phyloP scores from a whole-genome alignment of 164 flowering plant genomes.

The Tetrastigma voinierianum region DNA sequence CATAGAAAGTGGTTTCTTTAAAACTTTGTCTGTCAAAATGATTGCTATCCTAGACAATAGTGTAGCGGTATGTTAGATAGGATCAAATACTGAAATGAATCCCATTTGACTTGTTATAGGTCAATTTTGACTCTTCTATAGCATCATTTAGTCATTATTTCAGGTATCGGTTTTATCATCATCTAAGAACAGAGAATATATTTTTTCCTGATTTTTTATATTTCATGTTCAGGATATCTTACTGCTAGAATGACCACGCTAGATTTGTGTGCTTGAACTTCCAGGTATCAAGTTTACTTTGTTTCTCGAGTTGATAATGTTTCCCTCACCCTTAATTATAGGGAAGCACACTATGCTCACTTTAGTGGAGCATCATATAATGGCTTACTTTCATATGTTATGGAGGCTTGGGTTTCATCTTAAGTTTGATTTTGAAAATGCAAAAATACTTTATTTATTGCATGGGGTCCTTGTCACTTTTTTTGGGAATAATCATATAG shows the following conservation, averaged over 20 bases:
- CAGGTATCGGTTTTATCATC: no score
- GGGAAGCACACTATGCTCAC: not conserved
- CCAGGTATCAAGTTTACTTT: constrained; percentile 50
- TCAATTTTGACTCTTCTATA: no score
- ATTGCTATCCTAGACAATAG: no score
- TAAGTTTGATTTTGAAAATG: not conserved
- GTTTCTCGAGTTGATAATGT: not conserved
- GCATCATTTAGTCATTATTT: no score
- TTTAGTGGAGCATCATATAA: no score
- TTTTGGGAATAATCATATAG: not conserved
- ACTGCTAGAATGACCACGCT: constrained; percentile 65
- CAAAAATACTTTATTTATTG: not conserved
- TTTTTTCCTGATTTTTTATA: constrained; percentile 1
- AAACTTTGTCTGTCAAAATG: no score
- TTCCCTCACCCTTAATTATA: not conserved
- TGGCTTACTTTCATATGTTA: no score
- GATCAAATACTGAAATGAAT: no score
- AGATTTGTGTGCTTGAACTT: constrained; percentile 74
- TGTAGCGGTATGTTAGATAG: no score
- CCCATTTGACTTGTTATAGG: no score
- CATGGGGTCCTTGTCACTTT: not conserved
- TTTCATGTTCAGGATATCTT: constrained; percentile 50
- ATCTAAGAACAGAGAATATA: no score
- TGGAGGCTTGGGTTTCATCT: not conserved
- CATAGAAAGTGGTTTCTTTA: no score